These are phyloP conservation scores for Arthrobotrys iridis DNA, from an alignment of 2,329 filamentous ascomycete genomes.

Conservation along the genomic window DNA sequence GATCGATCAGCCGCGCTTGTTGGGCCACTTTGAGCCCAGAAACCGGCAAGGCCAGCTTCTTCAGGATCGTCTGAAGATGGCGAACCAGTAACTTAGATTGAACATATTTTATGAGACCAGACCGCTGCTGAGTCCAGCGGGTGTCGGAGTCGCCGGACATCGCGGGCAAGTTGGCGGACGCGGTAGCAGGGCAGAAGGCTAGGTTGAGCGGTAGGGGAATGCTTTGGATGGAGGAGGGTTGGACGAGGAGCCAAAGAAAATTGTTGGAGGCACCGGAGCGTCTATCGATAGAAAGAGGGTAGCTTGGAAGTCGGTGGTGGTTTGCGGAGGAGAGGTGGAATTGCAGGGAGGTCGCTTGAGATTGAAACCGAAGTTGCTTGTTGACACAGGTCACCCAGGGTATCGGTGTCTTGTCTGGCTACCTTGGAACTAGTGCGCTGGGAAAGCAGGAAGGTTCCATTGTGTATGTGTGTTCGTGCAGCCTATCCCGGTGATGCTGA, in stretches of 20 bases:
- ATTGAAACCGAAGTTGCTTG: not conserved
- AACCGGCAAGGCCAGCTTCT: slow-evolving; percentile 76
- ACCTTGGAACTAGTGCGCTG: not conserved
- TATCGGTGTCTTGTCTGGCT: not conserved
- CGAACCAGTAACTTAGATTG: slow-evolving; percentile 57
- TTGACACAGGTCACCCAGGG: not conserved
- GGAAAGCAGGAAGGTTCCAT: not conserved
- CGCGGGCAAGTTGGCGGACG: too few species aligned
- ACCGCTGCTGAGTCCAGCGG: slow-evolving; percentile 33
- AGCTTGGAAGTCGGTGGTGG: not conserved
- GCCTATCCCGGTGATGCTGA: not conserved
- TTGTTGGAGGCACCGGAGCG: not conserved
- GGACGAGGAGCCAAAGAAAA: not conserved
- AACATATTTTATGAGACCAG: slow-evolving; percentile 53
- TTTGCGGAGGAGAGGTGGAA: slow-evolving; percentile 7
- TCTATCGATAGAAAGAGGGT: not conserved
- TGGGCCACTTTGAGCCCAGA: slow-evolving; percentile 86
- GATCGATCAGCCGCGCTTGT: slow-evolving; percentile 78
- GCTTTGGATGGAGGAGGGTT: not conserved
- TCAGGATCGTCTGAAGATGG: slow-evolving; percentile 80
- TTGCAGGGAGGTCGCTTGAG: not conserved
- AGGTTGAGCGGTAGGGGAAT: not conserved
- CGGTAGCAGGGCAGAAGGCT: not conserved
- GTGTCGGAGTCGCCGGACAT: slow-evolving; percentile 41
- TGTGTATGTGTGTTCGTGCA: not conserved